Base-by-base conservation (phyloP, 257 asterid genomes). In the Solanum boliviense region DNA sequence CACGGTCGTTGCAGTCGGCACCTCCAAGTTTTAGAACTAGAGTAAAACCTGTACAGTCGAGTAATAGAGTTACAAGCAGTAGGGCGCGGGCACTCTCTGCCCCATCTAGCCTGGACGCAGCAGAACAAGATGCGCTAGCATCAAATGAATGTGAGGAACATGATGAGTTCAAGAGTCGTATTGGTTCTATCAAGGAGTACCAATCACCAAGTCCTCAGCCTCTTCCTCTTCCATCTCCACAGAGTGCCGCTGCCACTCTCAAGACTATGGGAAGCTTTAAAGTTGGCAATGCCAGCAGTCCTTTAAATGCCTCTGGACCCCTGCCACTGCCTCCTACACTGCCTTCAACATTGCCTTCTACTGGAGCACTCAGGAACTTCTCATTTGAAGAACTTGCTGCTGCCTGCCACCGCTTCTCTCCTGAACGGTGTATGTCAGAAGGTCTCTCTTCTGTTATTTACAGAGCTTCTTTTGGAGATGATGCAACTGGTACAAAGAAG, bases 381-480 rank as follows among this genome's bases (percentile, higher is more conserved):
- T 92, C 98, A 3, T 95, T 88, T 34, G 95, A 96, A 72, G 98
- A 95, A 88, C 89, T 96, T 86, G 98, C 98, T 9, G 90, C 96
- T 72, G 99, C 99, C 84, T 96, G 99, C 93, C 96, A 93, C 91
- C 93, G 94, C 89, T 96, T 96, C 91, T 95, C 98, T 73, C 98
- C 99, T 4, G 96, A 95, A 88, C 88, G 97, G 84, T 96, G 98
- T 68, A 88, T 94, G 94, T 96, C 99, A n/a, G 99, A 96, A 90
- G 94, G 99, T 29, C 94, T 95, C 41, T 95, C 98, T 83, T 96
- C 98, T 87, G 95, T 95, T 87, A 91, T 95, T 60, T 96, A 95
- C 89, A 94, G 94, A 82, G 99, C 98, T 89, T 94, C 98, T 4
- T 95, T 96, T 90, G 92, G 89, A 84, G 98, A 93, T 79, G 98